Evolutionary conservation across 1,284 basidiomycete species (phyloP).

Genomic region (Ceratobasidium sp.): DNA sequence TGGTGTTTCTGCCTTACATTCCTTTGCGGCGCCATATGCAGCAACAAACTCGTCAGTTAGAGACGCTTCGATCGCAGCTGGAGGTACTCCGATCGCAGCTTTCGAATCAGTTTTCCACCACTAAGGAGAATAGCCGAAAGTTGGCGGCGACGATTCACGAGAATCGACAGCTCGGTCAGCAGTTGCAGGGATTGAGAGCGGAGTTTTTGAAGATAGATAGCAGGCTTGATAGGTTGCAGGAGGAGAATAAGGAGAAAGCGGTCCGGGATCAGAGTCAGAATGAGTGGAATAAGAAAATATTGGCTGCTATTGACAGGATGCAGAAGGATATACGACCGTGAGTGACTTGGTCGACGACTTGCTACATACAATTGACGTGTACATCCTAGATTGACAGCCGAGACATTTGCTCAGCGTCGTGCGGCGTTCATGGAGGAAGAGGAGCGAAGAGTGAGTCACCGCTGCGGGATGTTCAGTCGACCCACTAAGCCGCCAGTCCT

Average conservation of each 20-base stretch:
- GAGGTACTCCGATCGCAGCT: not conserved
- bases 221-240: not conserved
- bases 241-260: constrained; percentile 22
- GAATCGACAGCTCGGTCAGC: constrained; percentile 15
- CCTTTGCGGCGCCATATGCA: constrained; percentile 16
- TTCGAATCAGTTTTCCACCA: constrained; percentile 22
- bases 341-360: not conserved
- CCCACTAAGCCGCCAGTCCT: too few relatives aligned
- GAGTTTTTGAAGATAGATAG: constrained; percentile 1
- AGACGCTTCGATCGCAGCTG: constrained; percentile 13
- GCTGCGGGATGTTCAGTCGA: too few relatives aligned
- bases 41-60: constrained; percentile 35
- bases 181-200: constrained; percentile 3
- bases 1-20: constrained; percentile 35
- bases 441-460: constrained; percentile 23
- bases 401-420: constrained; percentile 37
- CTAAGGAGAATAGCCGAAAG: constrained; percentile 34
- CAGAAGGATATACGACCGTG: constrained; percentile 34
- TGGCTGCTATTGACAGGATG: constrained; percentile 33
- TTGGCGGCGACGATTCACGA: constrained; percentile 24
- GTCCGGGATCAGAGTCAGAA: constrained; percentile 6
- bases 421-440: constrained; percentile 30
- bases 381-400: constrained; percentile 20
- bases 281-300: constrained; percentile 26
- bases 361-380: not conserved